A percentile compares a stretch with the other conserved stretches of the same genome.
Evolutionary conservation across 768 basidiomycete genomes (phyloP).

Genomic region (Flagelloscypha sp.): DNA sequence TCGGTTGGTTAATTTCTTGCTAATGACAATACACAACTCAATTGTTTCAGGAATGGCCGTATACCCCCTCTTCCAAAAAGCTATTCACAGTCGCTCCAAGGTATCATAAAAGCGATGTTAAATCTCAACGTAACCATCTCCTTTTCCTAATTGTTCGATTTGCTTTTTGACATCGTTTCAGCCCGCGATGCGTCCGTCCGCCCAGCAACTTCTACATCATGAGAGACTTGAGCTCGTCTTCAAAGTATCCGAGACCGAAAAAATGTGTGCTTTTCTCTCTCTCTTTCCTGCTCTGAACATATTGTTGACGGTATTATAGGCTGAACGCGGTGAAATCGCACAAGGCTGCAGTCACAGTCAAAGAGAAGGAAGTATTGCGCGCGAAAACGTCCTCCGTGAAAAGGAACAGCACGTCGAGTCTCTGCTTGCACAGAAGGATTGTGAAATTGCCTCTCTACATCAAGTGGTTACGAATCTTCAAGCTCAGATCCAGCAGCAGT

Average conservation of each 20-base stretch:
- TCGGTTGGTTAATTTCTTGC: slow-evolving; percentile 35
- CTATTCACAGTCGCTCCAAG: slow-evolving; percentile 64
- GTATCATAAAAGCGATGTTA: slow-evolving; percentile 82
- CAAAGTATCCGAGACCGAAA: slow-evolving; percentile 71
- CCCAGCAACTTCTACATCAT: slow-evolving; percentile 71
- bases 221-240: slow-evolving; percentile 65
- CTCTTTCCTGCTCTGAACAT: neutral
- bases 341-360: slow-evolving; percentile 42
- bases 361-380: slow-evolving; percentile 57
- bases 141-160: neutral
- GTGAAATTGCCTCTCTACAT: slow-evolving; percentile 46
- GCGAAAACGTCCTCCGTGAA: slow-evolving; percentile 48
- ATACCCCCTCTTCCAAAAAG: slow-evolving; percentile 83
- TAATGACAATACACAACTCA: neutral
- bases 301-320: slow-evolving; percentile 28
- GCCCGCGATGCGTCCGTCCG: slow-evolving; percentile 85
- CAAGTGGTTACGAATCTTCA: slow-evolving; percentile 31
- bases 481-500: slow-evolving; percentile 29
- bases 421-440: slow-evolving; percentile 48
- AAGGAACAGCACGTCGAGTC: slow-evolving; percentile 44
- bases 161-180: slow-evolving; percentile 18
- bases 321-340: slow-evolving; percentile 57
- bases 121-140: slow-evolving; percentile 58
- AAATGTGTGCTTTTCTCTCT: slow-evolving; percentile 44
- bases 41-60: slow-evolving; percentile 60